Conservation (phyloP, 371 early-diverging fungal genomes). For the Dinochytrium kinnereticum region DNA sequence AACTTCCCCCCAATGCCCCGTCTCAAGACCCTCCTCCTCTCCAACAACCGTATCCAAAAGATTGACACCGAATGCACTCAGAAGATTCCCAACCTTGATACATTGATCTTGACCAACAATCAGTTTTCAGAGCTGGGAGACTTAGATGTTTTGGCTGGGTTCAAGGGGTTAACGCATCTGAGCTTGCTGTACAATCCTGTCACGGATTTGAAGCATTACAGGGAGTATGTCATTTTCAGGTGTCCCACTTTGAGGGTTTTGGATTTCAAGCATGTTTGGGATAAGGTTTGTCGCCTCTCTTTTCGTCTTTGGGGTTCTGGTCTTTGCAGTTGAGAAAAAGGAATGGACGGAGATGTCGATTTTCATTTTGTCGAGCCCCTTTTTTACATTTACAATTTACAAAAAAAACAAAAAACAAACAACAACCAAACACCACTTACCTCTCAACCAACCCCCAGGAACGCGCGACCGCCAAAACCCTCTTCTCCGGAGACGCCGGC, state of each 20-base stretch:
- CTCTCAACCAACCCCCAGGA: constrained; percentile 63
- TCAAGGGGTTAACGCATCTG: constrained; percentile 65
- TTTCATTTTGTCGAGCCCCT: too few species aligned
- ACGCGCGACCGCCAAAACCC: constrained; percentile 68
- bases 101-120: constrained; percentile 88
- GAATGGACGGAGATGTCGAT: too few species aligned
- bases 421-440: background rate
- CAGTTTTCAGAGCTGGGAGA: constrained; percentile 79
- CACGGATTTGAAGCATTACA: constrained; percentile 74
- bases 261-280: constrained; percentile 79
- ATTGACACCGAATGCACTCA: constrained; percentile 70
- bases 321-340: constrained; percentile 1
- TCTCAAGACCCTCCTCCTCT: constrained; percentile 75
- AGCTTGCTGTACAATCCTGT: constrained; percentile 89
- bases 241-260: constrained; percentile 79
- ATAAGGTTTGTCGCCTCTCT: constrained; percentile 55
- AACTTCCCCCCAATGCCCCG: constrained; percentile 88
- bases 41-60: constrained; percentile 85
- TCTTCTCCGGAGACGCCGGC: constrained; percentile 63
- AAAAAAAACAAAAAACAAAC: too few species aligned
- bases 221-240: constrained; percentile 81
- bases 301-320: background rate
- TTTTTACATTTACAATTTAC: too few species aligned
- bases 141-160: constrained; percentile 70
- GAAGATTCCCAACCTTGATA: constrained; percentile 75